phyloP scores from a whole-genome alignment of 2,329 filamentous ascomycete genomes.

The Sarocladiaceae sp. region DNA sequence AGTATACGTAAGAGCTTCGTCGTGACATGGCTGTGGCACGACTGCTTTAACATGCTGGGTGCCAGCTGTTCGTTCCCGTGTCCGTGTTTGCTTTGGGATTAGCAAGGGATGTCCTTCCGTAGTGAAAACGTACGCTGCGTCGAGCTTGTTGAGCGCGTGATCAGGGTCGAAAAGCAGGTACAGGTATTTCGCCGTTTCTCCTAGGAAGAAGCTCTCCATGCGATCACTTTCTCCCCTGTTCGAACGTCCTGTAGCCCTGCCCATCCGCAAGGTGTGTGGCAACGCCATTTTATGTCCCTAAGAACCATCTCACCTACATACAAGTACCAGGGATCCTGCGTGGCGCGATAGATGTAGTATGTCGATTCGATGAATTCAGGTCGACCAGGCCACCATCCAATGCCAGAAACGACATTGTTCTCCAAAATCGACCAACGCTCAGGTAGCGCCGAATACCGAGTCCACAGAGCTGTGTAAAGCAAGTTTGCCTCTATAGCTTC shows the following conservation, averaged over 20 bases:
- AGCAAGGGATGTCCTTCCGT: slow-evolving; percentile 94
- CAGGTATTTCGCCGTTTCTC: slow-evolving; percentile 93
- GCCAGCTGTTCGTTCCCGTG: not conserved
- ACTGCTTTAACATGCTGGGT: not conserved
- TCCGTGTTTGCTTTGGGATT: slow-evolving; percentile 51
- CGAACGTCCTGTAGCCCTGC: slow-evolving; percentile 80
- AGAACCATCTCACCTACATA: slow-evolving; percentile 95
- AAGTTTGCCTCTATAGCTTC: slow-evolving; percentile 89
- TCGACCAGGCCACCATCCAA: slow-evolving; percentile 92
- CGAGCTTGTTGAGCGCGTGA: slow-evolving; percentile 83
- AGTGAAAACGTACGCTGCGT: slow-evolving; percentile 87
- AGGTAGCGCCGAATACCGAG: slow-evolving; percentile 85
- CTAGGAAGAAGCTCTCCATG: slow-evolving; percentile 98
- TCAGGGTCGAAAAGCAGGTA: slow-evolving; percentile 84
- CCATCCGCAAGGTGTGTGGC: slow-evolving; percentile 91
- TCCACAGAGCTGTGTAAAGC: slow-evolving; percentile 91
- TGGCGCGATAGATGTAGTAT: slow-evolving; percentile 92
- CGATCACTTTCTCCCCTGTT: slow-evolving; percentile 84
- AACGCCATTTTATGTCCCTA: slow-evolving; percentile 80
- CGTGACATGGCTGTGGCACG: slow-evolving; percentile 24
- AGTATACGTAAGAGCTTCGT: slow-evolving; percentile 47
- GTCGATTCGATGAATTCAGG: slow-evolving; percentile 97
- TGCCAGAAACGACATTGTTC: slow-evolving; percentile 76
- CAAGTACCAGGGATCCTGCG: slow-evolving; percentile 92
- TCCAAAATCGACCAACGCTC: slow-evolving; percentile 90